Percentiles rank a stretch among this genome's conserved stretches.
These are phyloP conservation scores for Metroxylon sagu DNA, from an alignment of 176 grass and related monocot species.

Conservation along the genomic window DNA sequence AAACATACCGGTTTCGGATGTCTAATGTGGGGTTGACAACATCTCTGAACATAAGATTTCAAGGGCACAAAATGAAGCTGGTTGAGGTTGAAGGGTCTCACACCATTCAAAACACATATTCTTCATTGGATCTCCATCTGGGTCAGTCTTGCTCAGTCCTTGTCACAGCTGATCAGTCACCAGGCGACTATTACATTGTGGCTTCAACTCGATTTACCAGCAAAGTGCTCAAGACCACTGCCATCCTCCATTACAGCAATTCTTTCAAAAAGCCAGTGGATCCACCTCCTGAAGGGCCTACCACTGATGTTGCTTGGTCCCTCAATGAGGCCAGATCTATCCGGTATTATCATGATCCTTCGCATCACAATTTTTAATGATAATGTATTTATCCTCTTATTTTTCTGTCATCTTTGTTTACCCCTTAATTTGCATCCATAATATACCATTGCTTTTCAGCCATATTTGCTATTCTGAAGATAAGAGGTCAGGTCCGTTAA, in stretches of 20 bases:
- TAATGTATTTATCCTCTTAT: no score
- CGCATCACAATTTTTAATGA: background rate
- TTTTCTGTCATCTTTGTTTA: no score
- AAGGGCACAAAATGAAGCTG: constrained; percentile 70
- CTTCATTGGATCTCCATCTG: constrained; percentile 72
- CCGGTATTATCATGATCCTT: constrained; percentile 26
- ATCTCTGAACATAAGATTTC: constrained; percentile 85
- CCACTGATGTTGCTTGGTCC: constrained; percentile 64
- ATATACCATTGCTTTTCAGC: no score
- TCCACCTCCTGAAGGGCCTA: constrained; percentile 48
- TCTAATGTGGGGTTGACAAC: constrained; percentile 79
- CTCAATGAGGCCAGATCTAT: constrained; percentile 92
- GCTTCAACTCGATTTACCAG: constrained; percentile 73
- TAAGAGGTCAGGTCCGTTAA: no score
- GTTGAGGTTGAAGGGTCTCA: constrained; percentile 98
- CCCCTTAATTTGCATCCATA: no score
- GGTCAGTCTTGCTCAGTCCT: constrained; percentile 95
- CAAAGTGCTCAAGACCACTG: constrained; percentile 47
- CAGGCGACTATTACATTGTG: constrained; percentile 63
- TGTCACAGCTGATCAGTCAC: constrained; percentile 60
- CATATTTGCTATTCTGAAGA: no score
- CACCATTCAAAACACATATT: constrained; percentile 64
- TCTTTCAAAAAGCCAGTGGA: constrained; percentile 26
- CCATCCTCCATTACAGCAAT: constrained; percentile 75
- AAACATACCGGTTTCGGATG: constrained; percentile 85